These are phyloP conservation scores for Kokia cookei DNA, from an alignment of 441 rosid genomes.

Conservation along the genomic window DNA sequence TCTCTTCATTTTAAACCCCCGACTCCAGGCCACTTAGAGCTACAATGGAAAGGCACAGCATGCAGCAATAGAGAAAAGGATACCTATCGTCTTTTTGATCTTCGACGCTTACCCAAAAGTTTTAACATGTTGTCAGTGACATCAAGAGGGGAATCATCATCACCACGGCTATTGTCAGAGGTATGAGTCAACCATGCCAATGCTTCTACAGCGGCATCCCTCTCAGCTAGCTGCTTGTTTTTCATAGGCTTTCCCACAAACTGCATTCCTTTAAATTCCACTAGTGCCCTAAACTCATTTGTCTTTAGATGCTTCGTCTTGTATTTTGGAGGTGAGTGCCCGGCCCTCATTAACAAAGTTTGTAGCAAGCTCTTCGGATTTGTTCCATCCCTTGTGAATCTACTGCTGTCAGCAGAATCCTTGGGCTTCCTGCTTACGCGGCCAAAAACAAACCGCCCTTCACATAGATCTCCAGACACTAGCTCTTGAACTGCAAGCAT, in stretches of 20 bases:
- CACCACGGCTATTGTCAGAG: conserved; percentile 35
- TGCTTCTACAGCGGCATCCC: conserved; percentile 95
- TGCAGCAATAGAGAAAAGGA: neutral
- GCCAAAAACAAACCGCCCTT: conserved; percentile 96
- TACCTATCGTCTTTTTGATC: conserved; percentile 38
- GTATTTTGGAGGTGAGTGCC: conserved; percentile 96
- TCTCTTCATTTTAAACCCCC: neutral
- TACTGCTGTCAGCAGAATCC: conserved; percentile 45
- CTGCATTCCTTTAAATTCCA: conserved; percentile 97
- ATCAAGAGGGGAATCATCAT: conserved; percentile 52
- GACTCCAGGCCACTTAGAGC: neutral
- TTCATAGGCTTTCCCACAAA: conserved; percentile 93
- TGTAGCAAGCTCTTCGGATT: conserved; percentile 95
- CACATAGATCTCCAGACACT: conserved; percentile 89
- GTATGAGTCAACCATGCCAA: conserved; percentile 96
- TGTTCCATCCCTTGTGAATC: conserved; percentile 75
- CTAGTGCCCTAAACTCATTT: conserved; percentile 92
- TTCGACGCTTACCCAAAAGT: conserved; percentile 74
- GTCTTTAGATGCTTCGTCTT: conserved; percentile 92
- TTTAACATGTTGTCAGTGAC: conserved; percentile 96
- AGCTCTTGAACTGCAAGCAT: conserved; percentile 93
- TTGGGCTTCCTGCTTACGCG: conserved; percentile 66
- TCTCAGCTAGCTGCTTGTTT: conserved; percentile 93
- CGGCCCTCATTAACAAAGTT: conserved; percentile 93
- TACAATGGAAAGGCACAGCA: neutral